Percentiles rank a stretch among this genome's conserved stretches.
Conservation (phyloP, 2,329 filamentous ascomycete genomes). For the Fusarium incarnatum region DNA sequence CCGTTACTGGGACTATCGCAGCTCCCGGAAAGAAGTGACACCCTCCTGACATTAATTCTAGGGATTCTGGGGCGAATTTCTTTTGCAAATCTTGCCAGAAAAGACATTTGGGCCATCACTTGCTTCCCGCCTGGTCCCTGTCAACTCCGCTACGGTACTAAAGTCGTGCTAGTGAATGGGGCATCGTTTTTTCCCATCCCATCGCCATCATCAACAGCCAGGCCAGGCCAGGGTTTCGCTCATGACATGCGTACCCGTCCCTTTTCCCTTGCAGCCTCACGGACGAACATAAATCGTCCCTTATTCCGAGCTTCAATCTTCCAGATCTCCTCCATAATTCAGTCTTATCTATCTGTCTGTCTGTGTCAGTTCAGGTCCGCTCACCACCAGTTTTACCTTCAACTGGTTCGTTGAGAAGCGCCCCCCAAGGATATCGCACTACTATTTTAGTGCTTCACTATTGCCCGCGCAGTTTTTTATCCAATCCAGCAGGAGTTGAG, state of each 20-base stretch:
- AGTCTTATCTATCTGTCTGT: conserved; percentile 2
- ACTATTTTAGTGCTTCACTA: conserved; percentile 46
- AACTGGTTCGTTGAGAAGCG: conserved; percentile 46
- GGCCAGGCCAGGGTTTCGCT: conserved; percentile 40
- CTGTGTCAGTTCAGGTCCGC: conserved; percentile 42
- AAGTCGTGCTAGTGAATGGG: conserved; percentile 42
- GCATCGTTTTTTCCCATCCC: conserved; percentile 40
- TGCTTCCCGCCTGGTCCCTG: conserved; percentile 47
- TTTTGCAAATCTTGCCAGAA: conserved; percentile 49
- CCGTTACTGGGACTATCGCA: conserved; percentile 17
- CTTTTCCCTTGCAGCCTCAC: conserved; percentile 46
- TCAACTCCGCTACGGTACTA: conserved; percentile 39
- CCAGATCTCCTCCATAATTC: conserved; percentile 15
- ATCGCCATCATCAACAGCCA: conserved; percentile 36
- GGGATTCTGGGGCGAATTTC: conserved; percentile 44
- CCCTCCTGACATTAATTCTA: conserved; percentile 34
- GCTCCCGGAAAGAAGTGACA: conserved; percentile 38
- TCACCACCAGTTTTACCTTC: conserved; percentile 36
- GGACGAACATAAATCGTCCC: conserved; percentile 48
- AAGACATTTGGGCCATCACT: conserved; percentile 41
- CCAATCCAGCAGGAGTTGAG: conserved; percentile 41
- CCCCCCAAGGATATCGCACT: conserved; percentile 40
- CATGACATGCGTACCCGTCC: conserved; percentile 45
- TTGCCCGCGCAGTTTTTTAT: conserved; percentile 40
- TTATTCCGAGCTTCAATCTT: conserved; percentile 43